Conservation (phyloP, 805 yeast genomes). For the Starmerella sirachaensis region DNA sequence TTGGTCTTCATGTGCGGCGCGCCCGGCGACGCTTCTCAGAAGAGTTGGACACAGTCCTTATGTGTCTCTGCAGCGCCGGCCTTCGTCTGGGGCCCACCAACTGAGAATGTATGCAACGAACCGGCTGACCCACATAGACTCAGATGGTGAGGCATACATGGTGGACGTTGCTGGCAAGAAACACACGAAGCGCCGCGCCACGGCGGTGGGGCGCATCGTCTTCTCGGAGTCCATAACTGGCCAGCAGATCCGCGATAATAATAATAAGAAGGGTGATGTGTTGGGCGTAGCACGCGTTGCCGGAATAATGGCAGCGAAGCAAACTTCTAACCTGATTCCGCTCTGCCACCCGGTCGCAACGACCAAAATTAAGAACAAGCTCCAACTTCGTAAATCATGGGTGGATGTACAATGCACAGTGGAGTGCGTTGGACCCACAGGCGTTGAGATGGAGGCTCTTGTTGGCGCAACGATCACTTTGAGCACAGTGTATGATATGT, state of each 20-base stretch:
- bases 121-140: slow-evolving; percentile 32
- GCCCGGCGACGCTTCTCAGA: no score
- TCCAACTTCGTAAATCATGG: slow-evolving; percentile 23
- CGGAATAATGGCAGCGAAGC: slow-evolving; percentile 42
- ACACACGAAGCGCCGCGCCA: slow-evolving; percentile 34
- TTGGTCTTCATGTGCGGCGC: no score
- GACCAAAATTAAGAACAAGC: slow-evolving; percentile 32
- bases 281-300: slow-evolving; percentile 38
- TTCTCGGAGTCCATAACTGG: slow-evolving; percentile 31
- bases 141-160: slow-evolving; percentile 37
- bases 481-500: slow-evolving; percentile 45
- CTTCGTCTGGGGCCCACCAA: no score
- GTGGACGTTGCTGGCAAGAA: slow-evolving; percentile 37
- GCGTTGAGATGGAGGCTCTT: slow-evolving; percentile 49
- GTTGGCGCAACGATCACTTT: slow-evolving; percentile 36
- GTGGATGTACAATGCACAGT: slow-evolving; percentile 33
- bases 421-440: slow-evolving; percentile 40
- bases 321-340: slow-evolving; percentile 38
- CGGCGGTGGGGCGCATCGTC: slow-evolving; percentile 34
- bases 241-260: slow-evolving; percentile 28
- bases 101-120: background rate
- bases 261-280: slow-evolving; percentile 43
- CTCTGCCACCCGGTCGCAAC: slow-evolving; percentile 39
- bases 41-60: no score
- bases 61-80: no score